Base-by-base conservation (phyloP, 768 basidiomycete genomes). In the Pilatotrama ljubarskyi region DNA sequence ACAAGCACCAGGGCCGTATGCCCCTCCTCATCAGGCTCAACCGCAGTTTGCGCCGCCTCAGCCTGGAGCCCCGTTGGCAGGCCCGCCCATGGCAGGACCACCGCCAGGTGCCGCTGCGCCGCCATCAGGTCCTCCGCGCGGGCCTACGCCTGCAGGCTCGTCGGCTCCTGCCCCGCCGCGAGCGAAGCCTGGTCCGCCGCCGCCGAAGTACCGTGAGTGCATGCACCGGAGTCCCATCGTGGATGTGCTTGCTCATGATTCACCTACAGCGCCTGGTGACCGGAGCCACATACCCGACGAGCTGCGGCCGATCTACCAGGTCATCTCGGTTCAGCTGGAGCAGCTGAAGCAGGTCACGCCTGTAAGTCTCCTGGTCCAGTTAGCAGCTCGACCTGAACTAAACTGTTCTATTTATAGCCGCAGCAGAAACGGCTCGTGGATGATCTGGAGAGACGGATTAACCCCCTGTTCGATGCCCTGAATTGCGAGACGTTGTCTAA, bases 231-330 rank as follows among this genome's bases (percentile, higher is more conserved):
- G 8, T 36, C 20, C 8, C 48, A 9, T 17, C 50, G 22, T 7
- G n/a, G n/a, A 11, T n/a, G 15, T 18, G n/a, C 29, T 20, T 4
- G 18, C 36, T 37, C 62, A 70, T 32, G 67, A 22, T 37, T 25
- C 38, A 41, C 17, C 26, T 54, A 59, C 25, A 96, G 94, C 95
- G 42, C 80, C 86, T 51, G 95, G 96, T 55, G 96, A 98, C 71
- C 82, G 95, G 25, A 84, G 83, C n/a, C 96, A 98, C 72, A 97
- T 98, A 52, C 89, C 94, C 0, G 85, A 87, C 9, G 75, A 80
- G 46, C 79, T 82, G 20, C 73, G 78, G 57, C 85, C 88, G 0
- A 85, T 90, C 50, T 94, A 80, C 62, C 78, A 84, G 51, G 78
- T 89, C 17, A 77, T 97, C 38, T 79, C 79, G 20, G 79, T 79